phyloP scores from a whole-genome alignment of 2,329 filamentous ascomycete species.

The Fusarium clavum region DNA sequence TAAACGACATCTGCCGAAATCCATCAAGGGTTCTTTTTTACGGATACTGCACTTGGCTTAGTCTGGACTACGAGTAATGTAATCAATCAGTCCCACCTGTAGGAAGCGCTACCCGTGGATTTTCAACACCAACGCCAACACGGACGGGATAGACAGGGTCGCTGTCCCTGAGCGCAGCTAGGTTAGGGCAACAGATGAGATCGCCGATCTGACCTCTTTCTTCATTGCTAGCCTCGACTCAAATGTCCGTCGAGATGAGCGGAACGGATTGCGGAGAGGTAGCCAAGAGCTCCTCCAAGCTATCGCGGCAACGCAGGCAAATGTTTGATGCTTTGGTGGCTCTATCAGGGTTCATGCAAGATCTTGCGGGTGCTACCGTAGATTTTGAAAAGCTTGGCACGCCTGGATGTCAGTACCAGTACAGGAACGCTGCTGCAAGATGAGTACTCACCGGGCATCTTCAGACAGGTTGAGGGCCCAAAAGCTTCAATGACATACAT shows the following conservation, averaged over 20 bases:
- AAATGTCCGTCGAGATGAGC: slow-evolving; percentile 40
- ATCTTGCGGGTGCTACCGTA: slow-evolving; percentile 9
- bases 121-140: slow-evolving; percentile 24
- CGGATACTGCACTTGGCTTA: not conserved
- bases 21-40: not conserved
- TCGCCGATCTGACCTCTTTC: slow-evolving; percentile 28
- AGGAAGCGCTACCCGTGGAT: slow-evolving; percentile 22
- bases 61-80: slow-evolving; percentile 21
- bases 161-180: slow-evolving; percentile 21
- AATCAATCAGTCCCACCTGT: slow-evolving; percentile 13
- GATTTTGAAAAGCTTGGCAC: slow-evolving; percentile 18
- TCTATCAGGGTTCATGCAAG: slow-evolving; percentile 19
- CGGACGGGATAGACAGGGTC: slow-evolving; percentile 17
- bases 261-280: slow-evolving; percentile 14
- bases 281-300: not conserved
- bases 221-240: slow-evolving; percentile 38
- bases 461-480: not conserved
- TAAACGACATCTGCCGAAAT: not conserved
- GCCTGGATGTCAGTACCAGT: not conserved
- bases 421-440: not conserved
- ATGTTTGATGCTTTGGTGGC: slow-evolving; percentile 4
- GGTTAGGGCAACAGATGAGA: slow-evolving; percentile 19
- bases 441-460: not conserved
- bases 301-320: slow-evolving; percentile 17
- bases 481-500: not conserved